Percentiles rank a stretch among this genome's conserved stretches.
Evolutionary conservation across 2,329 filamentous ascomycete species (phyloP).

Genomic region (Penicillium griseofulvum): DNA sequence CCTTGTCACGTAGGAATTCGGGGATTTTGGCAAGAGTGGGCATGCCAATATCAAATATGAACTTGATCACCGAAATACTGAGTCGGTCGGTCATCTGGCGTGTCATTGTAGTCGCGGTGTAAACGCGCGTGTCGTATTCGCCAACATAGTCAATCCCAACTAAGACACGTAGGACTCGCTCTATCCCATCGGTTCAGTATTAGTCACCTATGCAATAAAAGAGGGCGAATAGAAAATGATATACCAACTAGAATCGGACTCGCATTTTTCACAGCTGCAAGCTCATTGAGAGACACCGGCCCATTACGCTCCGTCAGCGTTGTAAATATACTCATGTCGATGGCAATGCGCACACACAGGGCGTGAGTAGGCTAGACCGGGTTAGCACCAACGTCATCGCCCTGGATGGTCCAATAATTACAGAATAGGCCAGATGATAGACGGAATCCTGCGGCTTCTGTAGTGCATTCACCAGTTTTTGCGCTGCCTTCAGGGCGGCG

Average conservation of each 20-base stretch:
- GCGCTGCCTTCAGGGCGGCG: not conserved
- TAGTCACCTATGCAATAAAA: not conserved
- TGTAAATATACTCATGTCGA: not conserved
- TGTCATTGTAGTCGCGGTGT: not conserved
- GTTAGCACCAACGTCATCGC: not conserved
- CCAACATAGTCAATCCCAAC: not conserved
- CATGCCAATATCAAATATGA: not conserved
- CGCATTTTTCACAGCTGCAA: not conserved
- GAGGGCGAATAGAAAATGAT: not conserved
- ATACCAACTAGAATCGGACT: not conserved
- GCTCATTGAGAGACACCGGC: not conserved
- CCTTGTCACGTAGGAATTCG: slow-evolving; percentile 3
- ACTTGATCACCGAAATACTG: not conserved
- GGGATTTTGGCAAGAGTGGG: not conserved
- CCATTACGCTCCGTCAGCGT: not conserved
- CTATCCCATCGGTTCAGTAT: not conserved
- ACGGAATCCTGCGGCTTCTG: not conserved
- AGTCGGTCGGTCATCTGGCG: not conserved
- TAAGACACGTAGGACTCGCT: not conserved
- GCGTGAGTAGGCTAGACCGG: not conserved
- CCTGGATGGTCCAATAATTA: not conserved
- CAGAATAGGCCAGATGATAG: not conserved
- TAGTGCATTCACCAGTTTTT: not conserved
- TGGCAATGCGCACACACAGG: not conserved
- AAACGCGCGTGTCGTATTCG: not conserved